These are phyloP conservation scores for Dryadomyces quercus-mongolicae DNA, from an alignment of 2,329 filamentous ascomycete species.

Conservation along the genomic window DNA sequence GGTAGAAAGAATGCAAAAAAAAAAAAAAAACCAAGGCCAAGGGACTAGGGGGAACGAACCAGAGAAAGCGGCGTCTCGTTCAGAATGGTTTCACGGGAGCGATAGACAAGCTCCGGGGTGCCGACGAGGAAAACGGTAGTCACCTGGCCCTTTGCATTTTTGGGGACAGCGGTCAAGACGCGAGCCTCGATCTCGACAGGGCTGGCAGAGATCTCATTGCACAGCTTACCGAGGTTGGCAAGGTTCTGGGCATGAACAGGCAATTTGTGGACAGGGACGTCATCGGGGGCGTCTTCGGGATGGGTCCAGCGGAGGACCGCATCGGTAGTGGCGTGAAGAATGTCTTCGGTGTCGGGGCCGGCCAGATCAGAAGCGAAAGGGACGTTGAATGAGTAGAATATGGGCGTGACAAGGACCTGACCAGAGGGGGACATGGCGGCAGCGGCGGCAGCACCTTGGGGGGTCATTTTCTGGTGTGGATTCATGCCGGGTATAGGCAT, in stretches of 20 bases:
- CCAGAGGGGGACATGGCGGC: constrained; percentile 36
- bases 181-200: constrained; percentile 67
- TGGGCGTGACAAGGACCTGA: constrained; percentile 60
- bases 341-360: constrained; percentile 87
- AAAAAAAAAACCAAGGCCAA: background rate
- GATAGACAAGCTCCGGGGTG: constrained; percentile 74
- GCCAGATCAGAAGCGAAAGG: constrained; percentile 87
- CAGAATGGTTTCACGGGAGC: constrained; percentile 78
- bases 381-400: constrained; percentile 95
- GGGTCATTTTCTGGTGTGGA: constrained; percentile 43
- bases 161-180: constrained; percentile 72
- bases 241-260: constrained; percentile 89
- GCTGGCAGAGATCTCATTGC: constrained; percentile 65
- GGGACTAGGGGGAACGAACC: constrained; percentile 25
- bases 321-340: constrained; percentile 81
- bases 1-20: background rate
- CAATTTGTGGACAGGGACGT: constrained; percentile 73
- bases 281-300: constrained; percentile 73
- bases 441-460: constrained; percentile 29
- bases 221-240: constrained; percentile 64
- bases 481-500: constrained; percentile 44
- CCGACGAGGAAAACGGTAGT: constrained; percentile 89
- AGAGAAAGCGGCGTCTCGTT: constrained; percentile 87
- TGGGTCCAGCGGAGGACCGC: constrained; percentile 90
- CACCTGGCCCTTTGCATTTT: constrained; percentile 53